phyloP scores from a whole-genome alignment of 2,329 filamentous ascomycete species.

The Monosporascus sp. region DNA sequence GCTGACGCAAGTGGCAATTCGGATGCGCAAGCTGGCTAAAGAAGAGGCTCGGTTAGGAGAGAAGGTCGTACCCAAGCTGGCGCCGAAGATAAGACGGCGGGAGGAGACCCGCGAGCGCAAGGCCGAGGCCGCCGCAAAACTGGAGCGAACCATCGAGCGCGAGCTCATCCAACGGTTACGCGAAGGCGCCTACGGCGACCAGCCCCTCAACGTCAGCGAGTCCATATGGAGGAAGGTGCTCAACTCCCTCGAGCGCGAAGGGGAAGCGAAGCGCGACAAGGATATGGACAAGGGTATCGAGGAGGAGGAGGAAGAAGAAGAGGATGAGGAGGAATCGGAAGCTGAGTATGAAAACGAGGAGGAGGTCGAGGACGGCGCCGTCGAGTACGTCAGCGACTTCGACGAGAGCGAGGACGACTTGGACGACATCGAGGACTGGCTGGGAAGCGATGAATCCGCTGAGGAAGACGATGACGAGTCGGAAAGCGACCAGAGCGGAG shows the following conservation, averaged over 20 bases:
- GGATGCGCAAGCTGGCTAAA: conserved; percentile 72
- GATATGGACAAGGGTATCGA: conserved; percentile 85
- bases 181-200: conserved; percentile 89
- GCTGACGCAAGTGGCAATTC: conserved; percentile 84
- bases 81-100: conserved; percentile 78
- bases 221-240: conserved; percentile 97
- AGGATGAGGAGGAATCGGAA: conserved; percentile 49
- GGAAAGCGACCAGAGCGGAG: conserved; percentile 53
- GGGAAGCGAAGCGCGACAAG: conserved; percentile 76
- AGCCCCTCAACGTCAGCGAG: conserved; percentile 92
- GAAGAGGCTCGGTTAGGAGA: conserved; percentile 89
- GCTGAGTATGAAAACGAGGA: conserved; percentile 66
- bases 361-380: conserved; percentile 63
- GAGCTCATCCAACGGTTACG: conserved; percentile 88
- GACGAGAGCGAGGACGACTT: conserved; percentile 79
- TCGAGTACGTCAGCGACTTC: conserved; percentile 91
- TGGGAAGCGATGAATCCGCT: conserved; percentile 64
- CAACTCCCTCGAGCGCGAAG: conserved; percentile 79
- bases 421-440: conserved; percentile 85
- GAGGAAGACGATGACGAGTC: conserved; percentile 56
- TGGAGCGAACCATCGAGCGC: conserved; percentile 91
- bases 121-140: conserved; percentile 79
- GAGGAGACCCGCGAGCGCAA: conserved; percentile 73
- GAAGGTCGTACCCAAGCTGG: conserved; percentile 79
- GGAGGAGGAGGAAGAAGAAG: conserved; percentile 63